Base-by-base conservation (phyloP, 805 yeast species). In the Teunomyces aglyptinius region DNA sequence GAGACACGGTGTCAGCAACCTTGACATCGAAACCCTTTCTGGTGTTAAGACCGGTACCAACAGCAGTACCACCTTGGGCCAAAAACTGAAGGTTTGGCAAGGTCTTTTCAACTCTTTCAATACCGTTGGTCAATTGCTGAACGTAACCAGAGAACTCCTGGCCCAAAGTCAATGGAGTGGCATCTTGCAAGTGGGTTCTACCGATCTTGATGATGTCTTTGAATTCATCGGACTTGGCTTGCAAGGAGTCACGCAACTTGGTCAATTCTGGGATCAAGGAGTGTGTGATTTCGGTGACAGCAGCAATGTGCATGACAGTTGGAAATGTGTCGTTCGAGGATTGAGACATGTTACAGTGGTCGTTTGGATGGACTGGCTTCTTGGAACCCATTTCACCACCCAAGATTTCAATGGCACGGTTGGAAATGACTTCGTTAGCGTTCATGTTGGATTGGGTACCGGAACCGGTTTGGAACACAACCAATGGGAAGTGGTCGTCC, bases 51-150 rank as follows among this genome's bases (percentile, higher is more conserved):
- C 99, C 99, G 47, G 99, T 94, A 60, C 99, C 99, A 47, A 94
- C 99, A 51, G 99, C 99, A 52, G 99, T 94, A 76, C 99, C 99
- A 76, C 99, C 99, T 78, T 94, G 99, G 41, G 99, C 99, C 58
- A 94, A 81, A 67, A 67, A 82, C 61, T 84, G 78, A 66, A 94
- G 78, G 70, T 83, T 82, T 57, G 88, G 88, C 55, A 94, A 79
- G 44, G 85, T 69, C 52, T 73, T 73, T 75, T 89, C 89, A 50
- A 94, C 86, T 68, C 99, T 82, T 56, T 73, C 85, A 56, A 94
- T 85, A 67, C 97, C 98, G 66, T 90, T 88, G 60, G 86, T 81
- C 54, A 94, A 69, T 76, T 94, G 99, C 68, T 88, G 92, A 44
- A 86, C 96, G 73, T 94, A 94, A 52, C 99, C 99, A 47, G 92